Conservation (phyloP, 108 stramenopile species). For the Cyclotella cryptica region DNA sequence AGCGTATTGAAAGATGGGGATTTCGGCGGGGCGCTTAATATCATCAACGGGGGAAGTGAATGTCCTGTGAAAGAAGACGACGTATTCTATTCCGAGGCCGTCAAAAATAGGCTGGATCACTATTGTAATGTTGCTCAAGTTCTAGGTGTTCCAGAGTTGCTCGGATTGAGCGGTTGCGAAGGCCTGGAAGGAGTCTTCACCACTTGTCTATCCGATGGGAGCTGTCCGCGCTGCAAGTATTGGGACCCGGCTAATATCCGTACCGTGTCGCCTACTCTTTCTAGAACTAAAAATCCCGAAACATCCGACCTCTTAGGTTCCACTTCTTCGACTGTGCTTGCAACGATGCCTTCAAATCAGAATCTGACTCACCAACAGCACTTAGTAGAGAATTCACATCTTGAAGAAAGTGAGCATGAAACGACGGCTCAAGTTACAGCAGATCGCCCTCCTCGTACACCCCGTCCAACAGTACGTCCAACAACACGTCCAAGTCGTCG, state of each 20-base stretch:
- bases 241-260: constrained; percentile 5
- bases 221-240: constrained; percentile 26
- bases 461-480: not conserved
- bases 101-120: constrained; percentile 28
- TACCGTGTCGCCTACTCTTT: constrained; percentile 5
- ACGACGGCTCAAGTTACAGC: not conserved
- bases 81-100: constrained; percentile 13
- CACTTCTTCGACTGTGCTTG: not conserved
- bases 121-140: constrained; percentile 39
- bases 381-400: not conserved
- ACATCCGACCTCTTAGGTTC: not conserved
- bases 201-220: constrained; percentile 25
- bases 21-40: constrained; percentile 24
- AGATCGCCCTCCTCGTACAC: constrained; percentile 6
- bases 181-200: constrained; percentile 24
- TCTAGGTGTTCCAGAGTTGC: constrained; percentile 25
- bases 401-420: too few relatives aligned
- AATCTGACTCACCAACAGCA: constrained; percentile 1
- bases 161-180: constrained; percentile 31
- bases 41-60: constrained; percentile 33
- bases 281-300: not conserved
- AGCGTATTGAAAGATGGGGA: constrained; percentile 33
- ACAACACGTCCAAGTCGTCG: constrained; percentile 7
- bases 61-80: constrained; percentile 30
- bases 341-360: not conserved